Evolutionary conservation across 495 filamentous ascomycete genomes (phyloP).

Genomic region (Neurospora hispaniola): DNA sequence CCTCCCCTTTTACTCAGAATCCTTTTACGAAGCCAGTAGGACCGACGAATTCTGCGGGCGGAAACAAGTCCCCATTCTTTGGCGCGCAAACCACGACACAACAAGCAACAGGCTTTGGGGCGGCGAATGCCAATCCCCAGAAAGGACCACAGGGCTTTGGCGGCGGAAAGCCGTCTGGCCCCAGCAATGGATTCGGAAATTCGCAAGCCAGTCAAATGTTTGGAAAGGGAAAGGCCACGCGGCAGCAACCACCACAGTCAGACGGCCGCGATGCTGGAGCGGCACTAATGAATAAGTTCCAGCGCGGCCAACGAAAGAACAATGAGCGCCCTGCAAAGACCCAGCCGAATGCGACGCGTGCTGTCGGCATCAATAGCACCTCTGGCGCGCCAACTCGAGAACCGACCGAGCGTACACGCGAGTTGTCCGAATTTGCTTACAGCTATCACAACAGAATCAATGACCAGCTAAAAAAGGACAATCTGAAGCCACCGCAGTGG

Average conservation of each 20-base stretch:
- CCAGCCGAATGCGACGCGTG: background rate
- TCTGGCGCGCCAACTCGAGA: conserved; percentile 4
- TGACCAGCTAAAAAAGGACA: conserved; percentile 30
- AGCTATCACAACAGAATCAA: conserved; percentile 32
- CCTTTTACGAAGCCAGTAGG: background rate
- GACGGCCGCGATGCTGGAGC: background rate
- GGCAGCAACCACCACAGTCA: background rate
- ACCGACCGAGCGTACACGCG: conserved; percentile 15
- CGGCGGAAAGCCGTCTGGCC: background rate
- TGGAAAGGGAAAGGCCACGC: background rate
- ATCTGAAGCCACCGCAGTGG: conserved; percentile 36
- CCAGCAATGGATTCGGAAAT: background rate
- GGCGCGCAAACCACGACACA: background rate
- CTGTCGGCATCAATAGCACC: background rate
- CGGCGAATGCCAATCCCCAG: background rate
- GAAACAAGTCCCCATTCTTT: conserved; percentile 6
- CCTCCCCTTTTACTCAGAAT: conserved; percentile 1
- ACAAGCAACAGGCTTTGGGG: background rate
- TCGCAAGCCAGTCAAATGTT: conserved; percentile 1
- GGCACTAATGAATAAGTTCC: conserved; percentile 1
- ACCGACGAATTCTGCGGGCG: background rate
- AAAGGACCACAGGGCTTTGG: background rate
- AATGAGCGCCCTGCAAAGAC: conserved; percentile 1
- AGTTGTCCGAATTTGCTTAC: conserved; percentile 22
- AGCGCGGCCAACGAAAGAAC: conserved; percentile 7